Evolutionary conservation across 1,139 yeast genomes (phyloP), one percentile per base, ranked within the genome.

Genomic region (Torulaspora pretoriensis): DNA sequence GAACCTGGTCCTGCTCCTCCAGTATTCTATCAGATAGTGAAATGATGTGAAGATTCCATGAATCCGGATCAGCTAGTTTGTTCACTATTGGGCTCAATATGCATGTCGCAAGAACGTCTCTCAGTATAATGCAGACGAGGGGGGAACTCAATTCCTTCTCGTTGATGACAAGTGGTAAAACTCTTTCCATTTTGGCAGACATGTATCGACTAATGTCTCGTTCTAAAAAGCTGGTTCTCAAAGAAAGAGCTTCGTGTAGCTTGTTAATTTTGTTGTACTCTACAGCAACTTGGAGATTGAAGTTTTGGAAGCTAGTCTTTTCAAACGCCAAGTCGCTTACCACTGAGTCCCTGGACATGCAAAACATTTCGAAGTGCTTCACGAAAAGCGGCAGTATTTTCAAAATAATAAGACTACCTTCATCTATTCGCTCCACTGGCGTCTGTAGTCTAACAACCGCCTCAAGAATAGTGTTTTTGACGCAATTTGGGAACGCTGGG

Each of bases 1-100:
- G 79, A 0, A 89, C 95, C 57, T 86, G 89, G 32, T 77, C 78
- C 50, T 90, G 72, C 56, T 88, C 94, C 51, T 80, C 81, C 57
- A 90, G 70, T 22, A 83, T 77, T 26, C 76, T 78, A 0, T 88
- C 83, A 2, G 86, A 77, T 3, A 76, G 63, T 43, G 77, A 75
- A 5, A 81, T 80, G 14, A 88, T 73, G 42, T 74, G 60, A 45
- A 78, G 74, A 60, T 89, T 90, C 77, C 83, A 83, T 50, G 80
- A 84, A 60, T 88, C 95, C 1, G 92, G 78, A 46, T 85, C 92
- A 0, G 83, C 69, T 1, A 84, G 56, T 69, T 83, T 74, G 17
- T 69, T 64, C 23, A 85, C 58, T 0, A 83, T 60, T 0, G 86
- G 84, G n/a, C 63, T 61, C 4, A 81, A 44, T 0, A 81, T 74